Evolutionary conservation across 2,329 filamentous ascomycete species (phyloP).

Genomic region (Basipetospora sp.): DNA sequence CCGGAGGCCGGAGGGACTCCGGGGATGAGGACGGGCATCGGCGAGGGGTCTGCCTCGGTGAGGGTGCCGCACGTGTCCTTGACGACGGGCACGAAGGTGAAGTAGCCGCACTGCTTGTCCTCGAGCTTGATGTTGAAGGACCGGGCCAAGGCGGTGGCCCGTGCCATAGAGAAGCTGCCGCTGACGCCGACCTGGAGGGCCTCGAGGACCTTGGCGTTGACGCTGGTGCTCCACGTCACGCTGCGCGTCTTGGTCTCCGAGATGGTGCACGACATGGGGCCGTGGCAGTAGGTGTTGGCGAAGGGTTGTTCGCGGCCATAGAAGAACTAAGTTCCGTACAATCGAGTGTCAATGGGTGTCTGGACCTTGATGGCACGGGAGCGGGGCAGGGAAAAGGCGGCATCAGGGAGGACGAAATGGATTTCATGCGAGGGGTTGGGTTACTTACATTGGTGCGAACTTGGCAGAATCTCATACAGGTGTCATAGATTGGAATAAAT

Average conservation of each 20-base stretch:
- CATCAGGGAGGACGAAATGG: too few species aligned
- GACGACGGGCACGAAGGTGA: conserved; percentile 10
- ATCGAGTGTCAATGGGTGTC: too few species aligned
- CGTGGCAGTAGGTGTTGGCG: conserved; percentile 20
- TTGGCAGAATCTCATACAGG: background rate
- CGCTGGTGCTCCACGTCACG: conserved; percentile 15
- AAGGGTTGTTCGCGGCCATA: conserved; percentile 20
- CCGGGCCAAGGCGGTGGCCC: background rate
- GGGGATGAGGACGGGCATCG: background rate
- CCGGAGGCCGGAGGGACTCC: conserved; percentile 1
- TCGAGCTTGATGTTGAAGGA: conserved; percentile 6
- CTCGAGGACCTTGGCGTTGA: conserved; percentile 15
- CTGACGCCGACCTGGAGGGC: conserved; percentile 13
- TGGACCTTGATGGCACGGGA: too few species aligned
- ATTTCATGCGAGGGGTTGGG: too few species aligned
- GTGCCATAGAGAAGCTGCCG: conserved; percentile 7
- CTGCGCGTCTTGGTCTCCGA: conserved; percentile 15
- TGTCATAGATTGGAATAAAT: too few species aligned
- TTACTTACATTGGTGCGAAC: conserved; percentile 9
- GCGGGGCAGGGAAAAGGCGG: too few species aligned
- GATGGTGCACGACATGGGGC: conserved; percentile 18
- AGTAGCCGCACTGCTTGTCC: conserved; percentile 10
- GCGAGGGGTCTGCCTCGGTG: conserved; percentile 1
- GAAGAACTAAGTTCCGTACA: conserved; percentile 11
- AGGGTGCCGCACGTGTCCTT: conserved; percentile 9